Conservation (phyloP, 2,329 filamentous ascomycete species). For the Ilyonectria sp. region DNA sequence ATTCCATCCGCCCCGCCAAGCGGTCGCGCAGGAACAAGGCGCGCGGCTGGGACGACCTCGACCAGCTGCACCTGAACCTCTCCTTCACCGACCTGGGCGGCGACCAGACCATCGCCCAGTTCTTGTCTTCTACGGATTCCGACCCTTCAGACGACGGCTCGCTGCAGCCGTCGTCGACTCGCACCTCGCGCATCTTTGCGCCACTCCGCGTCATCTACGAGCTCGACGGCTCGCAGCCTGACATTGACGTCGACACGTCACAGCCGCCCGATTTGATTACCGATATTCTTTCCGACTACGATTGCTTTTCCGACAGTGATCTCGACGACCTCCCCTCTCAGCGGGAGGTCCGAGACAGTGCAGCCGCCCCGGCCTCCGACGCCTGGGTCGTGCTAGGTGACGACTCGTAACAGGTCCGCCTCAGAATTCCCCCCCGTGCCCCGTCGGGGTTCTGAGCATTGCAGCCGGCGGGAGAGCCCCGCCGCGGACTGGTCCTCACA, state of each 20-base stretch:
- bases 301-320: conserved; percentile 56
- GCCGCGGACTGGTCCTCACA: conserved; percentile 58
- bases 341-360: conserved; percentile 50
- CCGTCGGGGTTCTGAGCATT: conserved; percentile 47
- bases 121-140: conserved; percentile 46
- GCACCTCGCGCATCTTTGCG: conserved; percentile 43
- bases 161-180: conserved; percentile 12
- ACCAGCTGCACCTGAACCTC: conserved; percentile 56
- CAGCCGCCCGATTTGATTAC: conserved; percentile 55
- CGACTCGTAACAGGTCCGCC: conserved; percentile 63
- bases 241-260: conserved; percentile 54
- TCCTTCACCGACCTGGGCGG: conserved; percentile 60
- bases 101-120: conserved; percentile 57
- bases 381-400: conserved; percentile 62
- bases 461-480: conserved; percentile 49
- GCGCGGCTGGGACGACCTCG: conserved; percentile 40
- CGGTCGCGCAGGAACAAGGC: conserved; percentile 48
- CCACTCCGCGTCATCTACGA: conserved; percentile 60
- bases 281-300: conserved; percentile 55
- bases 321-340: conserved; percentile 52
- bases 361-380: conserved; percentile 49
- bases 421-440: conserved; percentile 47
- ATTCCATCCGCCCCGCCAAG: conserved; percentile 56
- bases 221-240: conserved; percentile 51
- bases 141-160: conserved; percentile 40